Conservation (phyloP, 129 eudicot species). For the Flaveria robusta region DNA sequence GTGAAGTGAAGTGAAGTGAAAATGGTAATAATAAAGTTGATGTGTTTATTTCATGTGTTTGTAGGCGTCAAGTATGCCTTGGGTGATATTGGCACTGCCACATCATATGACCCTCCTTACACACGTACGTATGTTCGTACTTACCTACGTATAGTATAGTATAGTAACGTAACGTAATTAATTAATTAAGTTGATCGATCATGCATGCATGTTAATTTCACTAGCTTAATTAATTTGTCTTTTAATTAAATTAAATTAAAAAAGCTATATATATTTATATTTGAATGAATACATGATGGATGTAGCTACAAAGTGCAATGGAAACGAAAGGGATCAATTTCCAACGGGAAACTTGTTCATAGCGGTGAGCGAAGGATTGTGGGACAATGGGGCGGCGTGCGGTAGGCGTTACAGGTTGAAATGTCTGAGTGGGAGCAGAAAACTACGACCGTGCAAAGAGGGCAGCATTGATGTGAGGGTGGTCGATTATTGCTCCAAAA, state of each 20-base stretch:
- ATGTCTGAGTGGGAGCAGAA: conserved; percentile 57
- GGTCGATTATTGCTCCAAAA: conserved; percentile 49
- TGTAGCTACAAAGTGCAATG: conserved; percentile 63
- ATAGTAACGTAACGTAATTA: no score
- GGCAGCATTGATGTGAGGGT: conserved; percentile 57
- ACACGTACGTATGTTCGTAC: conserved; percentile 65
- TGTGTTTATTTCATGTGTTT: conserved; percentile 6
- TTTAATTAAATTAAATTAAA: no score
- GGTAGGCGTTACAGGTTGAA: conserved; percentile 60
- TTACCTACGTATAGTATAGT: no score
- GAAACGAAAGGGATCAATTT: conserved; percentile 57
- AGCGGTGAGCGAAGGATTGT: conserved; percentile 57
- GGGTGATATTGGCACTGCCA: conserved; percentile 59
- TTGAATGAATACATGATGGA: no score
- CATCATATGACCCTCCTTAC: conserved; percentile 60
- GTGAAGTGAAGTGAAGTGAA: no score
- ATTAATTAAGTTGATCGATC: no score
- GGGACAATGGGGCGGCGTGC: conserved; percentile 83
- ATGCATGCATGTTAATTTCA: no score
- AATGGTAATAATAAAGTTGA: not conserved
- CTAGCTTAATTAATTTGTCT: no score
- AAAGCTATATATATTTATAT: no score
- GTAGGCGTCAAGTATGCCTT: conserved; percentile 29
- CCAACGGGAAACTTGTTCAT: conserved; percentile 62
- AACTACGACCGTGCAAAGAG: conserved; percentile 45